A percentile compares a stretch with the other conserved stretches of the same genome.
These are phyloP conservation scores for Nannizzia gypsea DNA, from an alignment of 2,329 filamentous ascomycete species.

Conservation along the genomic window DNA sequence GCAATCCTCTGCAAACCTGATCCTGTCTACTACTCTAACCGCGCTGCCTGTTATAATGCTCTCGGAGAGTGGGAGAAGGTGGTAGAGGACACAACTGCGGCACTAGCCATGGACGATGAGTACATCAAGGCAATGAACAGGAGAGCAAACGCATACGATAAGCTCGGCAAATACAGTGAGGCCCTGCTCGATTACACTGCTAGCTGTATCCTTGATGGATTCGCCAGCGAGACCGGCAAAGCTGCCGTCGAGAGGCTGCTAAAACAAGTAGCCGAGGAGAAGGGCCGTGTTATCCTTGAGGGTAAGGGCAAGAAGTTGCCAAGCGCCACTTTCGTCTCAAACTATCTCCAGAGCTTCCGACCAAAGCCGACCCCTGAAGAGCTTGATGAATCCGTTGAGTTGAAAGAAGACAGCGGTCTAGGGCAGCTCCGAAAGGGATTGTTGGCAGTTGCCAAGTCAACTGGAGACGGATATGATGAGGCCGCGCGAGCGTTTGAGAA, in stretches of 20 bases:
- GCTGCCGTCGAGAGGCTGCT: slow-evolving; percentile 83
- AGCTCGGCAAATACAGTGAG: slow-evolving; percentile 80
- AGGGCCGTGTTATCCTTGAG: slow-evolving; percentile 78
- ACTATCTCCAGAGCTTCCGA: slow-evolving; percentile 98
- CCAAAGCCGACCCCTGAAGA: slow-evolving; percentile 65
- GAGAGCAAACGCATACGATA: slow-evolving; percentile 91
- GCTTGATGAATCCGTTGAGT: slow-evolving; percentile 67
- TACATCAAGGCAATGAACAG: slow-evolving; percentile 98
- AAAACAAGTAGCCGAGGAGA: slow-evolving; percentile 92
- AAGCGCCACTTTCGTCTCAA: slow-evolving; percentile 91
- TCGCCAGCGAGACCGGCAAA: slow-evolving; percentile 81
- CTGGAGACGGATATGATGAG: slow-evolving; percentile 81
- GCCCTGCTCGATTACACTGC: slow-evolving; percentile 95
- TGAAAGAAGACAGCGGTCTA: slow-evolving; percentile 66
- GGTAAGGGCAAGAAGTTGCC: slow-evolving; percentile 75
- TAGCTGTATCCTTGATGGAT: slow-evolving; percentile 97
- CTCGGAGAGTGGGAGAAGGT: slow-evolving; percentile 90
- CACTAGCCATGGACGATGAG: slow-evolving; percentile 82
- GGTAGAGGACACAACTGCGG: slow-evolving; percentile 90
- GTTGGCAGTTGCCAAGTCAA: slow-evolving; percentile 69
- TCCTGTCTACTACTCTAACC: slow-evolving; percentile 97
- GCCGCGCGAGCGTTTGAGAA: slow-evolving; percentile 77
- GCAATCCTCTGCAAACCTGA: slow-evolving; percentile 95
- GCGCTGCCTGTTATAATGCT: slow-evolving; percentile 93
- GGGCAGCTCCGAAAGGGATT: slow-evolving; percentile 78